Evolutionary conservation across 768 basidiomycete species (phyloP).

Genomic region (Phaeotremella skinneri): DNA sequence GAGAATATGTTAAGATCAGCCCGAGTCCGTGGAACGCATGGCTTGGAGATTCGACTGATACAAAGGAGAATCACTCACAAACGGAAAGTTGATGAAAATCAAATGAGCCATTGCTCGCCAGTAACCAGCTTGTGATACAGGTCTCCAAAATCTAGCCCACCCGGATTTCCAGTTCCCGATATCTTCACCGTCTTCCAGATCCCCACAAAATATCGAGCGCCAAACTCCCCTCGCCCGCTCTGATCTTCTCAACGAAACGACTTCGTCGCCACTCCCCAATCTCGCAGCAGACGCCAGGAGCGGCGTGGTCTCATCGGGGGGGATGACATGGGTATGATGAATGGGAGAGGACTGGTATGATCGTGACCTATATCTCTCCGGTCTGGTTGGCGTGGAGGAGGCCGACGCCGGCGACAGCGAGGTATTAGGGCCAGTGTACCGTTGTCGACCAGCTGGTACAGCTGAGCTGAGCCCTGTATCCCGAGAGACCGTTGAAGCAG

Average conservation of each 20-base stretch:
- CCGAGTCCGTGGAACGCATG: neutral
- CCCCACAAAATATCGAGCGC: constrained; percentile 37
- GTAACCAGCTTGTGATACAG: constrained; percentile 30
- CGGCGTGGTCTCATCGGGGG: constrained; percentile 30
- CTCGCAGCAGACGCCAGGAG: constrained; percentile 10
- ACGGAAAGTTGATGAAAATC: constrained; percentile 46
- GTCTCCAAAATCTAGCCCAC: constrained; percentile 41
- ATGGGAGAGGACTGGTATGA: neutral
- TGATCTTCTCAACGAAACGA: neutral
- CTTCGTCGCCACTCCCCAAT: neutral
- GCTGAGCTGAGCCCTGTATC: too few relatives aligned
- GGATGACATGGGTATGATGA: neutral
- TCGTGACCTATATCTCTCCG: neutral
- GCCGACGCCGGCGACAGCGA: neutral
- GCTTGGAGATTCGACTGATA: neutral
- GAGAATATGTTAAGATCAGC: constrained; percentile 1
- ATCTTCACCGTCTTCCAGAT: constrained; percentile 29
- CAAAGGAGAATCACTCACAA: constrained; percentile 34
- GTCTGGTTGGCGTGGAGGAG: neutral
- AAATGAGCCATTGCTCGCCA: constrained; percentile 47
- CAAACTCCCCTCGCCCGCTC: constrained; percentile 19
- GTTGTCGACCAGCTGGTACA: neutral
- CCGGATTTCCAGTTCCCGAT: constrained; percentile 22
- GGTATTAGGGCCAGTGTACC: too few relatives aligned
- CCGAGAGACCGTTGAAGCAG: neutral